A percentile compares a stretch with the other conserved stretches of the same genome.
phyloP scores from a whole-genome alignment of 768 basidiomycete genomes.

The Sporobolomyces pararoseus region DNA sequence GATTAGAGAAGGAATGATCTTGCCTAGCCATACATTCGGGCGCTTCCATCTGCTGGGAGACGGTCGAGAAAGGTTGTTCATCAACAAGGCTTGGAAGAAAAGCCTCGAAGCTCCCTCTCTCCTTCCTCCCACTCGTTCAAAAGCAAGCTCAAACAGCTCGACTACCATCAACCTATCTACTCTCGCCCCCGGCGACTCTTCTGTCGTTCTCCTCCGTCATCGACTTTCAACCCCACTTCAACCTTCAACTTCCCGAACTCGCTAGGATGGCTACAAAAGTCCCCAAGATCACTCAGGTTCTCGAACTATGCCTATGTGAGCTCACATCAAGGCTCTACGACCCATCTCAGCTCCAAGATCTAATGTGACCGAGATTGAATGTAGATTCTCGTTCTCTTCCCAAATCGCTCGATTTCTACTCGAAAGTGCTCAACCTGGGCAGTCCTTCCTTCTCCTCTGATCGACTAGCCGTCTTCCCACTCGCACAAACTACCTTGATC shows the following conservation, averaged over 20 bases:
- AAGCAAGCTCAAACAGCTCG: too few species aligned
- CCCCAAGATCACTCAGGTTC: conserved; percentile 34
- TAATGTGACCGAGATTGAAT: not conserved
- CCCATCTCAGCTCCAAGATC: too few species aligned
- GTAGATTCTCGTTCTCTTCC: conserved; percentile 21
- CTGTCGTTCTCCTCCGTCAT: too few species aligned
- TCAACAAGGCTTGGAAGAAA: too few species aligned
- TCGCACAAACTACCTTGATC: conserved; percentile 20
- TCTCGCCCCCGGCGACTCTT: too few species aligned
- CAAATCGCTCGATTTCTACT: conserved; percentile 28
- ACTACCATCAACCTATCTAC: too few species aligned
- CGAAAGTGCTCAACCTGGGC: conserved; percentile 19
- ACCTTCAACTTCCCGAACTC: not conserved
- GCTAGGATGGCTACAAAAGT: not conserved
- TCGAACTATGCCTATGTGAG: conserved; percentile 35
- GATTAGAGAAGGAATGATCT: conserved; percentile 14
- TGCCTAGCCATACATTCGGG: conserved; percentile 29
- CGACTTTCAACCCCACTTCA: too few species aligned
- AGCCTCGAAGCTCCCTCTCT: not conserved
- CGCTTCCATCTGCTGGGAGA: conserved; percentile 13
- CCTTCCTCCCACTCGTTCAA: not conserved
- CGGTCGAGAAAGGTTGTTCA: not conserved
- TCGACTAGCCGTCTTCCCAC: conserved; percentile 35
- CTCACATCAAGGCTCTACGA: too few species aligned
- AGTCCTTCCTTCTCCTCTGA: conserved; percentile 8